phyloP scores from a whole-genome alignment of 257 asterid genomes.

The Verbascum thapsus region DNA sequence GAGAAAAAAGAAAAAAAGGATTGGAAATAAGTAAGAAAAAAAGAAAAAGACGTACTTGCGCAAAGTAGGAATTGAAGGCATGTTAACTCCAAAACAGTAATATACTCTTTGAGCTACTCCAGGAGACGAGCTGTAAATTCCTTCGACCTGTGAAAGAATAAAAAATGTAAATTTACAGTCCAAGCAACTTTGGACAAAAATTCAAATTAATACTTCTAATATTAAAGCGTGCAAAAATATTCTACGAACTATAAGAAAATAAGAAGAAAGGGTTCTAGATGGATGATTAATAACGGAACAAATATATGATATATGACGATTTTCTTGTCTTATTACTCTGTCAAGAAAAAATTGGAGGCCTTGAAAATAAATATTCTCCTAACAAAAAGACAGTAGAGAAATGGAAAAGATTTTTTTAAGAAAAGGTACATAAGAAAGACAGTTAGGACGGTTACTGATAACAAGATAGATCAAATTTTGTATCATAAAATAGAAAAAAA shows the following conservation, averaged over 20 bases:
- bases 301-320: not conserved
- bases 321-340: not conserved
- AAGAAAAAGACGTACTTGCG: constrained; percentile 58
- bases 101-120: too few relatives aligned
- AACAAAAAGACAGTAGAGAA: not conserved
- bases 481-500: constrained; percentile 15
- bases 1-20: constrained; percentile 18
- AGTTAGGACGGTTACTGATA: constrained; percentile 4
- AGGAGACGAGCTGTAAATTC: too few relatives aligned
- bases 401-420: constrained; percentile 4
- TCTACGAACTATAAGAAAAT: constrained; percentile 2
- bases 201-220: too few relatives aligned
- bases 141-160: constrained; percentile 46
- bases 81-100: too few relatives aligned
- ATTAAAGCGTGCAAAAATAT: constrained; percentile 3
- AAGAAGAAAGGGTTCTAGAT: not conserved
- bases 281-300: not conserved
- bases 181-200: too few relatives aligned
- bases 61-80: constrained; percentile 75
- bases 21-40: constrained; percentile 18
- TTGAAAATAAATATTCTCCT: not conserved
- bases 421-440: constrained; percentile 11
- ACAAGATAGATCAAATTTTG: not conserved
- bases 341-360: constrained; percentile 10
- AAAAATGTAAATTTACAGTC: not conserved